A percentile compares a stretch with the other conserved stretches of the same genome.
Conservation (phyloP, 768 basidiomycete species). For the Mycena venus region DNA sequence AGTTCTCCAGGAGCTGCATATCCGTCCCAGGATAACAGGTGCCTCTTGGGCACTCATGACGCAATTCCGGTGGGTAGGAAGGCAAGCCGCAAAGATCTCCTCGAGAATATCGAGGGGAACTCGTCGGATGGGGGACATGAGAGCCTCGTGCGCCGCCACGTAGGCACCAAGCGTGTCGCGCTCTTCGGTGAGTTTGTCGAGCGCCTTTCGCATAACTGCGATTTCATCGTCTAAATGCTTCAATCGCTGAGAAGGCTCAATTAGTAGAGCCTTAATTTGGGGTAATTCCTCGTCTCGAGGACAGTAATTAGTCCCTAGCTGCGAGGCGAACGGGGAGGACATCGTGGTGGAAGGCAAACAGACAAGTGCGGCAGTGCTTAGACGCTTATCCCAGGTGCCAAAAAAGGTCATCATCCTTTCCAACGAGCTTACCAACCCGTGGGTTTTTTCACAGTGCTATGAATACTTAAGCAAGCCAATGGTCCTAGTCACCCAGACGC, state of each 20-base stretch:
- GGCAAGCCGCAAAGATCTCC: constrained; percentile 43
- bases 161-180: background rate
- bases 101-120: constrained; percentile 40
- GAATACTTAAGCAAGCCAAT: too few species aligned
- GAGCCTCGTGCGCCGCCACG: constrained; percentile 37
- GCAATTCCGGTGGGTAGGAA: constrained; percentile 32
- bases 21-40: constrained; percentile 39
- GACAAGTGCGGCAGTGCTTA: too few species aligned
- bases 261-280: background rate
- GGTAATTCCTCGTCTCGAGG: background rate
- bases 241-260: background rate
- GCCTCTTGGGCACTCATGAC: constrained; percentile 34
- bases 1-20: constrained; percentile 45
- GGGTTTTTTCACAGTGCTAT: too few species aligned
- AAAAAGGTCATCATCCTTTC: too few species aligned
- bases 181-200: constrained; percentile 13
- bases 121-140: constrained; percentile 39
- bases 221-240: constrained; percentile 17
- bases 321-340: constrained; percentile 16
- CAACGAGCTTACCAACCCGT: too few species aligned
- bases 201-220: background rate
- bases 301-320: constrained; percentile 23
- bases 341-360: background rate
- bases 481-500: too few species aligned
- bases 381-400: too few species aligned